A percentile compares a stretch with the other conserved stretches of the same genome.
Evolutionary conservation across 208 protist species (phyloP).

Genomic region (Tritrichomonas foetus): DNA sequence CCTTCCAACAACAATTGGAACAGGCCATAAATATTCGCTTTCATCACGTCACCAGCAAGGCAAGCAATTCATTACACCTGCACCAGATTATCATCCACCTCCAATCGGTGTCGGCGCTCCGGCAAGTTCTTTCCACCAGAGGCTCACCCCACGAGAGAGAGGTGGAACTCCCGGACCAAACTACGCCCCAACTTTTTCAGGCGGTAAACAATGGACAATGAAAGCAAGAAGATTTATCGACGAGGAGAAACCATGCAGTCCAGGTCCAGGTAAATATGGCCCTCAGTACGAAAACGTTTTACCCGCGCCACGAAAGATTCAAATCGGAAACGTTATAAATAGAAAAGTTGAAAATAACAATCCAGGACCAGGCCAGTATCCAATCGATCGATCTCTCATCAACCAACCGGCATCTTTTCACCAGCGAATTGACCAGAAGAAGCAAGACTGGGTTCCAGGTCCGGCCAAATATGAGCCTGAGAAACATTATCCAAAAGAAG

Average conservation of each 20-base stretch:
- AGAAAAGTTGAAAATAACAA: background rate
- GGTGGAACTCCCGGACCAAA: background rate
- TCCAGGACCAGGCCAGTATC: background rate
- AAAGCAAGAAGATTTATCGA: background rate
- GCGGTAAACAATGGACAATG: background rate
- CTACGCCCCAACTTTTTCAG: background rate
- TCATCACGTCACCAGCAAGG: background rate
- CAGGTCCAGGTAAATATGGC: background rate
- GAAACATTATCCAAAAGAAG: background rate
- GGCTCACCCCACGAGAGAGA: background rate
- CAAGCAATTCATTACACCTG: background rate
- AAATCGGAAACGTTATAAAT: background rate
- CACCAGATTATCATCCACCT: background rate
- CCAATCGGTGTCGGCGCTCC: background rate
- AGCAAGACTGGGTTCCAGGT: background rate
- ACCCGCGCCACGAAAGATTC: background rate
- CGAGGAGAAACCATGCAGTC: background rate
- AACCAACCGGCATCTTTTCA: too few species aligned
- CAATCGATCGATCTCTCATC: background rate
- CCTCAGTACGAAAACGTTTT: background rate
- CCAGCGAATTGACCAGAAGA: too few species aligned
- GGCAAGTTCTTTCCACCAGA: background rate
- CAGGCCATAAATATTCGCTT: background rate
- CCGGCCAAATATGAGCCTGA: background rate
- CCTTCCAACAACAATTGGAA: slow-evolving; percentile 14